Evolutionary conservation across 179 eudicot species (phyloP), one percentile per base, ranked within the genome.

Genomic region (Pouteria campechiana): DNA sequence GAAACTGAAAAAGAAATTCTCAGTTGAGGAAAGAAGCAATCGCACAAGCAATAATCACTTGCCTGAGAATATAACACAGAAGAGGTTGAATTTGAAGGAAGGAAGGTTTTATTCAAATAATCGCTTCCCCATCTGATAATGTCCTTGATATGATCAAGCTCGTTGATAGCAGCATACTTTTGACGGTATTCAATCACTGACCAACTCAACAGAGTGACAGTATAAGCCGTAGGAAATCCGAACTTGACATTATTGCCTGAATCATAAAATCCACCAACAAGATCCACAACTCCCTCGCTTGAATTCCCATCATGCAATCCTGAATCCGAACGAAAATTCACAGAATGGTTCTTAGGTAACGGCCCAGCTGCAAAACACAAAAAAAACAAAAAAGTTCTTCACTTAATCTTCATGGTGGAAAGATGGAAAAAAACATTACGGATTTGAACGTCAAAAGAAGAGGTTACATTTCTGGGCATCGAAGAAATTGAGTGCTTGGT

Each of bases 41-140:
- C 1, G 3, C n/a, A 7, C 7, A 4, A 7, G 4, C 21, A 7
- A 24, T 6, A 2, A 43, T 48, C 12, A 17, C 38, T 27, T 52
- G 53, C 73, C 73, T 61, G 73, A 5, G 69, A 50, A 34, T 44
- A 63, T 10, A 63, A n/a, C 13, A 15, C 57, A 7, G 37, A 25
- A 20, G 42, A 40, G 34, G 27, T 23, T 3, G 28, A 1, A 14
- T 52, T 55, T 56, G 60, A 37, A 51, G 55, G 59, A 34, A 45
- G 14, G 32, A 60, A 67, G 19, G 38, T 32, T 52, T 61, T 56
- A 16, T 55, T 54, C 54, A 63, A 40, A 25, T 63, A 63, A 17
- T 55, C 57, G 45, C 54, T 56, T 4, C 69, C 69, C 69, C 63
- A 63, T 34, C 28, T 55, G 35, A 63, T 40, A 14, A 63, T 63